phyloP scores from a whole-genome alignment of 129 eudicot species.

The Centella asiatica region DNA sequence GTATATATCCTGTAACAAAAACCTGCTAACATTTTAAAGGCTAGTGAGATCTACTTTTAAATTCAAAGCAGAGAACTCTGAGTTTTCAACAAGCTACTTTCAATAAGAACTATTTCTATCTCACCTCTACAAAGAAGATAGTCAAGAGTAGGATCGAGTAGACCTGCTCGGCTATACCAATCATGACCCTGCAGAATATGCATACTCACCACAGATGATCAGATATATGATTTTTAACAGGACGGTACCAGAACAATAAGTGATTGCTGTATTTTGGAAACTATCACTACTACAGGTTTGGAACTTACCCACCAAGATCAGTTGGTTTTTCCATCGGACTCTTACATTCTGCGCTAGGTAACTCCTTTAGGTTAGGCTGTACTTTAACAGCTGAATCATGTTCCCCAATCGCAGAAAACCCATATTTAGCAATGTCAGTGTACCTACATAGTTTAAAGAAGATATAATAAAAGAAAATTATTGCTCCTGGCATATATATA shows the following conservation, averaged over 20 bases:
- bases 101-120: background rate
- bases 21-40: conserved; percentile 49
- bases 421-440: conserved; percentile 88
- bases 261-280: background rate
- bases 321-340: conserved; percentile 46
- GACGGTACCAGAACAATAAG: background rate
- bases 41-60: conserved; percentile 10
- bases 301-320: conserved; percentile 69
- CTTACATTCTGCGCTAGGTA: conserved; percentile 30
- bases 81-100: background rate
- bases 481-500: background rate
- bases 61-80: conserved; percentile 3
- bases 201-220: background rate
- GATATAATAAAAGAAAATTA: background rate
- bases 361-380: conserved; percentile 31
- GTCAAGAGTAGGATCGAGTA: conserved; percentile 72
- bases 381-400: conserved; percentile 17
- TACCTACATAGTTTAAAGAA: conserved; percentile 47
- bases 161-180: conserved; percentile 85
- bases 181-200: conserved; percentile 59
- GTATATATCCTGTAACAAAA: conserved; percentile 74
- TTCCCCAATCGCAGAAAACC: conserved; percentile 56
- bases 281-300: background rate
- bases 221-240: too few relatives aligned
- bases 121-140: conserved; percentile 90